Evolutionary conservation across 352 stramenopile species (phyloP), one percentile per base, ranked within the genome.

Genomic region (Phytophthora cactorum): DNA sequence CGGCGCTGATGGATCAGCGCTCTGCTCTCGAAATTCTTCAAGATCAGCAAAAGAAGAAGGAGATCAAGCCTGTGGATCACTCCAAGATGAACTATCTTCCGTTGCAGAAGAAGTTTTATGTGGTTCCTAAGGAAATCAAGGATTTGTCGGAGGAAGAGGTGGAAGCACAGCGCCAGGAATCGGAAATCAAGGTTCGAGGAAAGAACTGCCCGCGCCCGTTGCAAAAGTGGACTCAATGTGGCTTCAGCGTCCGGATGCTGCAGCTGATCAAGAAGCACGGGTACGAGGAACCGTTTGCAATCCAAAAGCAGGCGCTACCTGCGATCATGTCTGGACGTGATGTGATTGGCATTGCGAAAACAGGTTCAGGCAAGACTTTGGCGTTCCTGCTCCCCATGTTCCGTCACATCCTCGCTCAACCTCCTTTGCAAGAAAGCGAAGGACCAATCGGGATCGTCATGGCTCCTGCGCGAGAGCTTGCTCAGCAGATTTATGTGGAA

Each of bases 51-150:
- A 96, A 95, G 69, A 96, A 96, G 64, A 98, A 98, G 59, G 90
- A 98, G 52, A 94, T 98, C 36, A 96, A 99, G 68, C 78, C 95
- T 0, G 96, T 99, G 6, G 97, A 99, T 76, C 98, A 99, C 74
- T 84, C 79, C 5, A 85, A 91, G 66, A 91, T 99, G 22, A 93
- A 98, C 34, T 99, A 99, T 68, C 76, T 99, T 12, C 66, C 88
- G 8, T 98, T 99, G 67, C 91, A 98, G 50, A 99, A 99, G 84
- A 99, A 99, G 70, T 97, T 99, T 36, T 99, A 99, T 69, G 93
- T 99, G 14, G 90, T 98, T 15, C 97, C 97, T 12, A 92, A 93
- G 46, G 90, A 96, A 41, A 89, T 99, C 58, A 95, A 95, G 34
- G 75, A 83, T 27, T 75, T 99, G 49, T 89, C 88, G 1, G 84